Base-by-base conservation (phyloP, 495 filamentous ascomycete genomes). In the Bacidia rubella region DNA sequence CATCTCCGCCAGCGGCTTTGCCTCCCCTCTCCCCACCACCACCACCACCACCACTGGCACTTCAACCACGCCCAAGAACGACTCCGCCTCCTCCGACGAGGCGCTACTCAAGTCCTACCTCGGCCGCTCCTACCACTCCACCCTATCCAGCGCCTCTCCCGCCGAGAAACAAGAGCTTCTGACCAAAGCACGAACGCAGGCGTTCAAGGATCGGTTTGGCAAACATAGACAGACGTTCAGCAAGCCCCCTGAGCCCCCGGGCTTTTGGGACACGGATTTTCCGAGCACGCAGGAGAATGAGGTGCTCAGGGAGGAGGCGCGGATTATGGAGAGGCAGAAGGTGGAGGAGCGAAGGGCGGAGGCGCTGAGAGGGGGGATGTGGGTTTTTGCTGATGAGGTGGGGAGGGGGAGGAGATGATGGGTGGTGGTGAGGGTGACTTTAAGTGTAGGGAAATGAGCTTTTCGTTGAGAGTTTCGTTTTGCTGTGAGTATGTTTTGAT, bases 201-300 rank as follows among this genome's bases (percentile, higher is more conserved):
- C 74, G 21, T 67, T 95, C 48, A 81, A 88, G 4, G 77, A 92
- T 54, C 71, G 72, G 49, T 77, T 74, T 65, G 87, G 90, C 5
- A 84, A 69, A 62, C 92, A 95, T 67, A 71, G 82, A 38, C 79
- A 93, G 55, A 74, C 78, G 26, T 89, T 83, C 62, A 76, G 78
- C 53, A 75, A 89, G 24, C 66, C 73, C 22, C 68, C 66, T 27
- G 85, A 83, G 11, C 90, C 92, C 2, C 85, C 86, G 15, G 89
- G 89, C 1, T 95, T 84, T 60, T 98, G 92, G 92, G 74, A 87
- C 55, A 74, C 80, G 23, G 90, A 90, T 53, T 88, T 96, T 66
- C 90, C 90, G 11, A 75, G 64, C 40, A 95, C 90, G 5, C 90
- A 94, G 63, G 86, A 94, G 63, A 61, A 79, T 11, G 70, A 73